Base-by-base conservation (phyloP, 805 yeast species). In the Nematodospora valgi region DNA sequence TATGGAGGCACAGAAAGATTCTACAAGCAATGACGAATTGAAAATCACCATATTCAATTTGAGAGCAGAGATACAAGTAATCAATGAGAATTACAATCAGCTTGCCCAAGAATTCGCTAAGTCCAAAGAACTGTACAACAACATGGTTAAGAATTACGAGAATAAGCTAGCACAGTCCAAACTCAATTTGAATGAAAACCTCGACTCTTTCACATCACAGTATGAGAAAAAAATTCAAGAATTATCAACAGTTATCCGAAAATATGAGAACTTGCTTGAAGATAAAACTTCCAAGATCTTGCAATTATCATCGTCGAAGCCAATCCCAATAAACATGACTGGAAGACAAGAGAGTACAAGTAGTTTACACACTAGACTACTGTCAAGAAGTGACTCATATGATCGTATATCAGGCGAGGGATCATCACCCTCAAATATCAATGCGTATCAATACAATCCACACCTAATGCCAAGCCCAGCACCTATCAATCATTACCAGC, bases 201-300 rank as follows among this genome's bases (percentile, higher is more conserved):
- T 61, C 11, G 44, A 52, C 13, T 35, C 47, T 9, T 45, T 51
- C 23, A 46, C 52, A 4, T 43, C 41, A 2, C 62, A 51, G 21
- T 55, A 59, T 39, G 71, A 66, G 33, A 56, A 52, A 30, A 60
- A 53, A 32, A 52, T 66, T 17, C 61, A 58, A 36, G 70, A 66
- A 28, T 46, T 66, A 14, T 42, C 48, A 10, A 42, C 52, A 12
- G 47, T 54, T 5, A 42, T 64, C 2, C 38, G 52, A 9, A 58
- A 51, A 44, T 65, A 54, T 40, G 73, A 67, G 42, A 43, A 49
- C 1, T 38, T 60, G 14, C 37, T 67, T 3, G 70, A 64, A 30
- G 70, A 65, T 33, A 62, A 63, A 39, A 58, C 64, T 35, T 39
- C 55, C 3, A 45, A 48, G 25, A 60, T 66, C 6, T 43, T 59